Evolutionary conservation across 1,139 yeast species (phyloP).

Genomic region (Protomyces pachydermus): DNA sequence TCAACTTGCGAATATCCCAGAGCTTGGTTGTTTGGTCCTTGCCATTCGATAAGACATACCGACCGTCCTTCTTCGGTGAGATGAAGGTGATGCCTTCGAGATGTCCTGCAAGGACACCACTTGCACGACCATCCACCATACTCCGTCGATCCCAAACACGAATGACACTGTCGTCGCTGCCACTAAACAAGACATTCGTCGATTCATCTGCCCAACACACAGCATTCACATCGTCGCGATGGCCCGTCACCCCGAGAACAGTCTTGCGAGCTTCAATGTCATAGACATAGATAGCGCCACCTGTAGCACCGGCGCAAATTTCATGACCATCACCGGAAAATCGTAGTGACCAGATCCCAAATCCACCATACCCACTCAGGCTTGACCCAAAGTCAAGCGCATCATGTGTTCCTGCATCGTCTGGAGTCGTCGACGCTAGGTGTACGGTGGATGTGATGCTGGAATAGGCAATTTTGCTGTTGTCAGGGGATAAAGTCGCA

Average conservation of each 20-base stretch:
- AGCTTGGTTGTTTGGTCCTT: constrained; percentile 40
- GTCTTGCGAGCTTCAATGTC: constrained; percentile 37
- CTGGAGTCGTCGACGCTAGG: constrained; percentile 32
- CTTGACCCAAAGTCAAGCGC: constrained; percentile 28
- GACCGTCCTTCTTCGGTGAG: constrained; percentile 37
- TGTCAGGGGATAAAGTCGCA: constrained; percentile 36
- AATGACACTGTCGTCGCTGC: constrained; percentile 76
- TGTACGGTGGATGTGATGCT: constrained; percentile 34
- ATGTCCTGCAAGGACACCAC: constrained; percentile 64
- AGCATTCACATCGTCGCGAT: constrained; percentile 52
- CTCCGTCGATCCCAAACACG: constrained; percentile 72
- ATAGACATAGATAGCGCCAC: constrained; percentile 32
- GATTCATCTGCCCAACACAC: constrained; percentile 73
- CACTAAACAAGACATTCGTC: constrained; percentile 69
- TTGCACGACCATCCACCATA: constrained; percentile 50
- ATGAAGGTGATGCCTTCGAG: constrained; percentile 48
- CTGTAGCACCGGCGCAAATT: constrained; percentile 35
- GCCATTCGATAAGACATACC: constrained; percentile 37
- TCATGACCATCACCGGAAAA: constrained; percentile 34
- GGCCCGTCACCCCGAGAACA: constrained; percentile 62
- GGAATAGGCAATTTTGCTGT: constrained; percentile 33
- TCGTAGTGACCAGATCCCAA: constrained; percentile 34
- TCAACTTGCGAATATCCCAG: constrained; percentile 38
- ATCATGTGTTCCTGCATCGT: constrained; percentile 29
- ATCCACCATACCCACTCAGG: constrained; percentile 12